Conservation (phyloP, 23 red algal genomes). For the Gracilaria domingensis region DNA sequence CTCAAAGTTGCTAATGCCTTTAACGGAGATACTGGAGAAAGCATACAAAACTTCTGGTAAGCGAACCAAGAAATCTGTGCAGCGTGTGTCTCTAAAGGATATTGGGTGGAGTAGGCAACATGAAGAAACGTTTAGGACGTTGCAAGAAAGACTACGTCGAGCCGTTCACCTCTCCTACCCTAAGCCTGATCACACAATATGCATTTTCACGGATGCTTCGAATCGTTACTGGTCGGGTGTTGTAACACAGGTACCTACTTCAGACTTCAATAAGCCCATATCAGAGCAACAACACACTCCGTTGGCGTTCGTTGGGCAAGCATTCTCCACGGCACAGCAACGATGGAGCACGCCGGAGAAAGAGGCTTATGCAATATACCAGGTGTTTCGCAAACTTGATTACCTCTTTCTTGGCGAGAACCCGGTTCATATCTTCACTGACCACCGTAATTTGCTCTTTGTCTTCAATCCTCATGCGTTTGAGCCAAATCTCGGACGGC, state of each 20-base stretch:
- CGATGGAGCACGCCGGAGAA: constrained; percentile 51
- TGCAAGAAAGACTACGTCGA: constrained; percentile 14
- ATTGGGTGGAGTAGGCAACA: constrained; percentile 9
- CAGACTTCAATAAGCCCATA: neutral
- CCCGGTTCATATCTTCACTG: constrained; percentile 35
- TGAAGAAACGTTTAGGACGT: constrained; percentile 4
- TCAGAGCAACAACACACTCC: constrained; percentile 1
- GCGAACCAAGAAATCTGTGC: constrained; percentile 25
- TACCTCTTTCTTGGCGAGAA: constrained; percentile 40
- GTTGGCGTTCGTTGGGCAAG: constrained; percentile 14
- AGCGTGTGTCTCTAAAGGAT: neutral
- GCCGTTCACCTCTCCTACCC: constrained; percentile 26
- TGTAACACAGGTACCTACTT: constrained; percentile 13
- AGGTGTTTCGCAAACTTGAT: constrained; percentile 36
- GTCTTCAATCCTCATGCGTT: constrained; percentile 8
- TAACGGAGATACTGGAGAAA: constrained; percentile 24
- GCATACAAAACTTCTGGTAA: neutral
- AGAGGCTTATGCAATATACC: constrained; percentile 42
- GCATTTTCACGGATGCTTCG: constrained; percentile 41
- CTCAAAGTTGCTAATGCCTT: neutral
- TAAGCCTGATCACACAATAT: constrained; percentile 20
- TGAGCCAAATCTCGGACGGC: constrained; percentile 28
- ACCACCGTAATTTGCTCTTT: constrained; percentile 50
- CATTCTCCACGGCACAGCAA: constrained; percentile 23
- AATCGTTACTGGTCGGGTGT: constrained; percentile 35